Evolutionary conservation across 78 protist genomes (phyloP).

Genomic region (Dictyostelium purpureum): DNA sequence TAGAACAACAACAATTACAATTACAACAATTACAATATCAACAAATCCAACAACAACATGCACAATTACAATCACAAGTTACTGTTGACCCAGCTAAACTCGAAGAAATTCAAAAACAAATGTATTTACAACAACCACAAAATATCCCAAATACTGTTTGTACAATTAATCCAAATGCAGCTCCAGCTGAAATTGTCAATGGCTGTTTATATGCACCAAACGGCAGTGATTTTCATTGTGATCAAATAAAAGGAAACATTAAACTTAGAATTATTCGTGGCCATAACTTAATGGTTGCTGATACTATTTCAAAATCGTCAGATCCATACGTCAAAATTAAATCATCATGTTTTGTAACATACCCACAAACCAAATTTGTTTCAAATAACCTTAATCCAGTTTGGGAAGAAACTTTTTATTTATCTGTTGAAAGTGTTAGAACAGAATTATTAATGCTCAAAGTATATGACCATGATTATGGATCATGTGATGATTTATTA

Average conservation of each 20-base stretch:
- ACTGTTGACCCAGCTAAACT: not conserved
- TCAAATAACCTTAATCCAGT: not conserved
- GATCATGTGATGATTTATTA: slow-evolving; percentile 24
- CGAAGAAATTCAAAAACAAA: not conserved
- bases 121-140: not conserved
- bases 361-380: not conserved
- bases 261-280: not conserved
- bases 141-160: not conserved
- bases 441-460: not conserved
- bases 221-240: not conserved
- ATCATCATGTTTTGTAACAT: not conserved
- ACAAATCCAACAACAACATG: not conserved
- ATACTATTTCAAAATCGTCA: not conserved
- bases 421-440: not conserved
- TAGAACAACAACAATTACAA: not conserved
- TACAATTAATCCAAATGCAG: not conserved
- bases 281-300: not conserved
- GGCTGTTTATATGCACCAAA: not conserved
- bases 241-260: not conserved
- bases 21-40: not conserved
- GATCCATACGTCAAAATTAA: slow-evolving; percentile 21
- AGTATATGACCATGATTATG: slow-evolving; percentile 38
- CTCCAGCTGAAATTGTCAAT: not conserved
- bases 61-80: not conserved
- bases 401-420: not conserved